phyloP scores from a whole-genome alignment of 768 basidiomycete genomes.

The Cytidiella melzeri region DNA sequence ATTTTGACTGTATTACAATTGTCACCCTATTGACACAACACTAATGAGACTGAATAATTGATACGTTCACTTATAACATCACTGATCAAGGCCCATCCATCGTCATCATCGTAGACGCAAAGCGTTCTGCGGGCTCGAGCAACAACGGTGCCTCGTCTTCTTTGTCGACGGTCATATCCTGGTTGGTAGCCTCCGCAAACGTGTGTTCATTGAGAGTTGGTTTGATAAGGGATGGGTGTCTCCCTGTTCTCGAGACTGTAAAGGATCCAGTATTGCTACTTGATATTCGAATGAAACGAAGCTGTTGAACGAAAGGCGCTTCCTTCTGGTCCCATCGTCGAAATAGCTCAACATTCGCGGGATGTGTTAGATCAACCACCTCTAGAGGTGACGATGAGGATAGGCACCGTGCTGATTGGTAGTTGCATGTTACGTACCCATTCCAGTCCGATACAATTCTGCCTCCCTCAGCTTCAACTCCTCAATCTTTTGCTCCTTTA shows the following conservation, averaged over 20 bases:
- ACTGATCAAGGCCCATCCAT: conserved; percentile 28
- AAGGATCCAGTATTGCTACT: conserved; percentile 42
- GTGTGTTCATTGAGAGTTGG: conserved; percentile 13
- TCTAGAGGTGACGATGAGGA: conserved; percentile 37
- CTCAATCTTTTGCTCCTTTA: conserved; percentile 60
- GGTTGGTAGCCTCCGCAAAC: conserved; percentile 4
- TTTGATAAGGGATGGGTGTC: conserved; percentile 36
- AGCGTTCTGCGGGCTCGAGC: conserved; percentile 26
- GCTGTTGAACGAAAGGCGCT: conserved; percentile 57
- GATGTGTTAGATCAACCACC: conserved; percentile 72
- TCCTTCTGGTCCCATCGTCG: conserved; percentile 77
- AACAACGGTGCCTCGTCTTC: conserved; percentile 24
- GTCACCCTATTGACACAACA: too few species aligned
- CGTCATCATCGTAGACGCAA: conserved; percentile 32
- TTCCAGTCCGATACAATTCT: conserved; percentile 73
- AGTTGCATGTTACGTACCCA: conserved; percentile 48
- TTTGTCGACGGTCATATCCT: conserved; percentile 23
- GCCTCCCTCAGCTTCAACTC: conserved; percentile 61
- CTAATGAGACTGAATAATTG: too few species aligned
- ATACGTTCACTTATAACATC: too few species aligned
- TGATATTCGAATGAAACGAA: conserved; percentile 74
- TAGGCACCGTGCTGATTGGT: conserved; percentile 2
- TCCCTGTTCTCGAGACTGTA: conserved; percentile 56
- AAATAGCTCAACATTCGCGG: conserved; percentile 63
- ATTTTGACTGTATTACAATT: not conserved